Base-by-base conservation (phyloP, 1,284 basidiomycete genomes). In the Tylopilus sp. region DNA sequence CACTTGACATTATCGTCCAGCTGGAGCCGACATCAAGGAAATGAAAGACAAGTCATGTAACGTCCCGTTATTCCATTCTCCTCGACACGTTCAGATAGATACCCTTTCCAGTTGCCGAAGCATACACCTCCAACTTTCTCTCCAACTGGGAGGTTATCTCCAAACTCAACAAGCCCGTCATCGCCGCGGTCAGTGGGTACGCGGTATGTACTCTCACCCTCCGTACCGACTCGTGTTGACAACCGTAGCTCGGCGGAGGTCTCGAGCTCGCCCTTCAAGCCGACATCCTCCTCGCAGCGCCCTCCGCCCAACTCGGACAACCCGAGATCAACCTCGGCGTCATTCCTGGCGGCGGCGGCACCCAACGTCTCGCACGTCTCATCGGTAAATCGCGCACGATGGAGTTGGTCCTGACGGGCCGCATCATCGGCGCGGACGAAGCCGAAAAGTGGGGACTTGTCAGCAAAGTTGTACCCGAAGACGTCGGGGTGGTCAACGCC, bases 281-380 rank as follows among this genome's bases (percentile, higher is more conserved):
- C 72, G 97, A 99, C 75, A 95, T 99, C 72, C 88, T 98, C 67
- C 84, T 98, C 56, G 94, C 91, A n/a, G 90, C 94, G 7, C 90
- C 93, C 7, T 92, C 84, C 20, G 96, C 97, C 32, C 86, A 85
- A 61, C 98, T 99, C 65, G 94, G 94, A 33, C 97, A 98, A 71
- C 96, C 97, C 31, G 97, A 99, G 71, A 96, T 99, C 74, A 96
- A 94, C 70, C 82, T 99, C 44, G 96, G 97, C 57, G 90, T 96
- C 58, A 98, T 98, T 67, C 96, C 97, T 17, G 93, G 93, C 13
- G 92, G 85, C 19, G 92, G 91, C 40, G 92, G 88, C 10, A 86
- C 87, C 4, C 90, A 94, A 68, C 85, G 94, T 48, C 86, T 99
- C 49, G 86, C 91, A 19, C 85, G 81, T 58, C 82, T 90, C 10